A percentile compares a stretch with the other conserved stretches of the same genome.
Evolutionary conservation across 768 basidiomycete species (phyloP).

Genomic region (Pleurotus tuoliensis): DNA sequence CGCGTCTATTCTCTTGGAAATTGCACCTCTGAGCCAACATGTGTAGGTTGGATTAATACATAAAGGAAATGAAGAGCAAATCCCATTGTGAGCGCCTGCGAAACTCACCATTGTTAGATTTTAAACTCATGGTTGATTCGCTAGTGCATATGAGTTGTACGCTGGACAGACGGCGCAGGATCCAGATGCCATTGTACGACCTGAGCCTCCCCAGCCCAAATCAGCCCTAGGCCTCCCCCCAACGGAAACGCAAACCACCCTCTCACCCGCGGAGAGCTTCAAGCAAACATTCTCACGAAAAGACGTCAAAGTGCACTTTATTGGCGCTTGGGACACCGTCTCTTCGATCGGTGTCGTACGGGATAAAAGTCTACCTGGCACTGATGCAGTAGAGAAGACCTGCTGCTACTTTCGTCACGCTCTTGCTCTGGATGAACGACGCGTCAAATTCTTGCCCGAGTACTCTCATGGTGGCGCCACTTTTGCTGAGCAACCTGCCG

Average conservation of each 20-base stretch:
- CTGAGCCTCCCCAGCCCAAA: background rate
- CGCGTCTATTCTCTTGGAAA: background rate
- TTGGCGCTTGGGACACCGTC: constrained; percentile 45
- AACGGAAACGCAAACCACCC: background rate
- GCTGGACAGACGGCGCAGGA: constrained; percentile 19
- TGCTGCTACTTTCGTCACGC: constrained; percentile 43
- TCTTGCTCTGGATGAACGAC: constrained; percentile 41
- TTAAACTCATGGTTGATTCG: background rate
- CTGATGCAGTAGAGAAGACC: constrained; percentile 21
- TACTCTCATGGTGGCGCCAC: constrained; percentile 26
- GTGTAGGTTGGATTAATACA: constrained; percentile 37
- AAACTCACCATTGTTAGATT: constrained; percentile 1
- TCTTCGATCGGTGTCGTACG: constrained; percentile 38
- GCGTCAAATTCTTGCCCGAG: constrained; percentile 46
- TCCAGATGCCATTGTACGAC: background rate
- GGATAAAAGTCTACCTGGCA: constrained; percentile 25
- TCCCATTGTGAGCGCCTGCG: constrained; percentile 28
- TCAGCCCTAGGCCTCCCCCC: constrained; percentile 10
- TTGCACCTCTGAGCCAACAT: background rate
- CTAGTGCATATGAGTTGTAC: constrained; percentile 36
- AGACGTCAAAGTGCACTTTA: constrained; percentile 33
- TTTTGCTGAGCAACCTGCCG: background rate
- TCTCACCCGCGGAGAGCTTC: constrained; percentile 17
- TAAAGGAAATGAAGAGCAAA: constrained; percentile 37
- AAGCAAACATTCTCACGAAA: constrained; percentile 30